Evolutionary conservation across 768 basidiomycete genomes (phyloP).

Genomic region (Cyclocybe cylindracea): DNA sequence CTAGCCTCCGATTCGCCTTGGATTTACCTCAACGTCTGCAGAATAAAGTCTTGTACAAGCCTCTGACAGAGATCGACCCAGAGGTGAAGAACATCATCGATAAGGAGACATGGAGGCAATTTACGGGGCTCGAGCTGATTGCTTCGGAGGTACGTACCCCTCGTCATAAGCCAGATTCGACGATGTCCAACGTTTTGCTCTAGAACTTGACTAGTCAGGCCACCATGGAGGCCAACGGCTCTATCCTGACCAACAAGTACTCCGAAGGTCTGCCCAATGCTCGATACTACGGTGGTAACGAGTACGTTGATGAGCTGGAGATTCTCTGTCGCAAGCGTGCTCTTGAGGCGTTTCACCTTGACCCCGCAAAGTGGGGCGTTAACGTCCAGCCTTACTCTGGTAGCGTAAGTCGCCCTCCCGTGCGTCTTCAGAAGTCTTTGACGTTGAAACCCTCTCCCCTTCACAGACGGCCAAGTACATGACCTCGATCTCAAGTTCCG

Average conservation of each 20-base stretch:
- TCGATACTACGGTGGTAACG: slow-evolving; percentile 97
- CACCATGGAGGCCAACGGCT: slow-evolving; percentile 98
- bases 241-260: slow-evolving; percentile 98
- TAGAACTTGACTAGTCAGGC: slow-evolving; percentile 96
- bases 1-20: slow-evolving; percentile 3
- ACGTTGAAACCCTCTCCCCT: slow-evolving; percentile 1
- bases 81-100: slow-evolving; percentile 97
- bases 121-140: slow-evolving; percentile 96
- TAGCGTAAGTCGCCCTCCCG: slow-evolving; percentile 51
- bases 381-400: slow-evolving; percentile 99
- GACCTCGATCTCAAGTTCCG: neutral
- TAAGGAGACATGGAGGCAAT: slow-evolving; percentile 99
- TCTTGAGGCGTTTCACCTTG: slow-evolving; percentile 93
- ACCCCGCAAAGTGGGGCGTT: slow-evolving; percentile 93
- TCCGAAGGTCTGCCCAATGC: slow-evolving; percentile 99
- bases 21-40: slow-evolving; percentile 28
- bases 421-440: neutral
- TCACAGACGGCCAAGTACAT: slow-evolving; percentile 84
- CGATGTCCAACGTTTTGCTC: slow-evolving; percentile 1
- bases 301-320: slow-evolving; percentile 97
- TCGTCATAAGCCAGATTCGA: neutral
- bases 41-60: slow-evolving; percentile 91
- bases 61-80: slow-evolving; percentile 90
- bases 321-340: slow-evolving; percentile 93
- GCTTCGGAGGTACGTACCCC: slow-evolving; percentile 82